These are phyloP conservation scores for Eucalyptus cloeziana DNA, from an alignment of 345 rosid genomes.

Conservation along the genomic window DNA sequence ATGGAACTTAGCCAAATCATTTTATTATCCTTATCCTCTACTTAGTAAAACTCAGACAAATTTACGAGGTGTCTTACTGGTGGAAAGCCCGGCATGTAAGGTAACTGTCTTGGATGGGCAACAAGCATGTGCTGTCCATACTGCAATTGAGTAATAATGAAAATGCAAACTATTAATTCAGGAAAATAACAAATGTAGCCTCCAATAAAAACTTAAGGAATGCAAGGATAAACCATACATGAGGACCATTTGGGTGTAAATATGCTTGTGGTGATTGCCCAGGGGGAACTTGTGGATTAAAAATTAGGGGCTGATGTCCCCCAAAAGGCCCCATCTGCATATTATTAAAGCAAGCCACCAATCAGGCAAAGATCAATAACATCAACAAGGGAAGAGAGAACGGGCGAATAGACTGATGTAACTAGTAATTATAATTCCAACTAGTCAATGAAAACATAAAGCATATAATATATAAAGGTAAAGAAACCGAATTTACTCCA, in stretches of 20 bases:
- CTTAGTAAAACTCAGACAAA: neutral
- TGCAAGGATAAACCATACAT: constrained; percentile 21
- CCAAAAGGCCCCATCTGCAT: constrained; percentile 55
- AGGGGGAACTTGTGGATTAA: constrained; percentile 42
- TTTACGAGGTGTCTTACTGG: constrained; percentile 31
- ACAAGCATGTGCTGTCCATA: constrained; percentile 57
- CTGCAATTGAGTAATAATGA: constrained; percentile 15
- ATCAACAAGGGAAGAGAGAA: neutral
- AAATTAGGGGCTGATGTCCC: constrained; percentile 67
- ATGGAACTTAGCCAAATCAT: neutral
- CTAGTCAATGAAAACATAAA: neutral
- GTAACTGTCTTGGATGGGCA: constrained; percentile 51
- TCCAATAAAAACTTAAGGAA: neutral
- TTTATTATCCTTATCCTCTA: neutral
- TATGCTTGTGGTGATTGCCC: constrained; percentile 50
- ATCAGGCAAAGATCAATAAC: neutral
- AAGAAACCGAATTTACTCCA: constrained; percentile 39
- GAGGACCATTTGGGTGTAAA: constrained; percentile 68
- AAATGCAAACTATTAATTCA: neutral
- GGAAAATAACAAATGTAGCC: neutral
- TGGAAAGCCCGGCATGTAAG: constrained; percentile 56
- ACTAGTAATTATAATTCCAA: neutral
- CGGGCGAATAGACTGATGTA: neutral
- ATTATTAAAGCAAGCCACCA: neutral
- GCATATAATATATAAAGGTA: neutral